Evolutionary conservation across 352 stramenopile genomes (phyloP).

Genomic region (Globisporangium barbulae): DNA sequence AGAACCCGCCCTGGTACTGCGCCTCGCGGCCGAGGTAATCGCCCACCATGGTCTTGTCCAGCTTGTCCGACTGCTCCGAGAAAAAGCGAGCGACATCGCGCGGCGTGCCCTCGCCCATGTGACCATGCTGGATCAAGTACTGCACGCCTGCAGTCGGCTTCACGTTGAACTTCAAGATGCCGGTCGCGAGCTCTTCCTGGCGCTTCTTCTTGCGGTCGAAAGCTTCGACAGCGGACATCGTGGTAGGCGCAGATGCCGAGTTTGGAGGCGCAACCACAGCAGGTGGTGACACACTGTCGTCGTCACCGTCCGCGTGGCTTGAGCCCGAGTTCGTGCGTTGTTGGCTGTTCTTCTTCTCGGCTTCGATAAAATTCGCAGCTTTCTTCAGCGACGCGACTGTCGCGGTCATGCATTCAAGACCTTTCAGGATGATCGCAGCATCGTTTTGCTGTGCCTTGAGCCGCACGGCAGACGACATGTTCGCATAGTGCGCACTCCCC

Average conservation of each 20-base stretch:
- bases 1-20: slow-evolving; percentile 93
- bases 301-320: slow-evolving; percentile 40
- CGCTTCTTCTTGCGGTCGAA: slow-evolving; percentile 97
- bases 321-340: slow-evolving; percentile 19
- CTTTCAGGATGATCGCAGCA: slow-evolving; percentile 69
- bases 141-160: slow-evolving; percentile 91
- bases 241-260: slow-evolving; percentile 23
- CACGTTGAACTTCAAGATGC: slow-evolving; percentile 98
- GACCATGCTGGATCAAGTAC: slow-evolving; percentile 90
- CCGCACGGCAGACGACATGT: slow-evolving; percentile 52
- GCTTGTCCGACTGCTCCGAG: slow-evolving; percentile 84
- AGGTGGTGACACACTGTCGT: slow-evolving; percentile 27
- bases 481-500: slow-evolving; percentile 45
- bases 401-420: slow-evolving; percentile 92
- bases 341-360: slow-evolving; percentile 43
- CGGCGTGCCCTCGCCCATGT: slow-evolving; percentile 90
- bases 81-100: slow-evolving; percentile 94
- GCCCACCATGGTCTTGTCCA: slow-evolving; percentile 97
- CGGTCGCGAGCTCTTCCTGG: slow-evolving; percentile 96
- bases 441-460: slow-evolving; percentile 76
- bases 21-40: slow-evolving; percentile 97
- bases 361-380: slow-evolving; percentile 74
- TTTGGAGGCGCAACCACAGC: slow-evolving; percentile 20
- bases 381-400: slow-evolving; percentile 93
- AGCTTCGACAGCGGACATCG: slow-evolving; percentile 88